Conservation (phyloP, 371 early-diverging fungal genomes). For the Lichtheimia hyalospora region DNA sequence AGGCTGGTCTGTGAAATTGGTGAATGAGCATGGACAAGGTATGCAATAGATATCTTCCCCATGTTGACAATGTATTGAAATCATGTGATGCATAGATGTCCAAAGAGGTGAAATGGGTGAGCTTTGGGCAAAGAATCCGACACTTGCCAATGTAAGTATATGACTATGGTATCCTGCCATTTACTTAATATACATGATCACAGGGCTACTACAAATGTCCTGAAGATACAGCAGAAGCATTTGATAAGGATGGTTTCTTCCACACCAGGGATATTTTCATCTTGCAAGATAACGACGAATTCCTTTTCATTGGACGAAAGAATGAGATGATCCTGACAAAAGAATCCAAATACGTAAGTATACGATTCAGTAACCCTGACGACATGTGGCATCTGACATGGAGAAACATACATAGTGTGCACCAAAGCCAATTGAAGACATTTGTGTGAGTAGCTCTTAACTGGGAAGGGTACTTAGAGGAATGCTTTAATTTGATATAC, state of each 20-base stretch:
- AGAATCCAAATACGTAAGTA: no score
- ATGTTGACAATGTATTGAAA: neutral
- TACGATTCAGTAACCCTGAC: no score
- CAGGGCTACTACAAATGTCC: neutral
- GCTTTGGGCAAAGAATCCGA: neutral
- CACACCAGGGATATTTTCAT: neutral
- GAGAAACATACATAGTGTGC: neutral
- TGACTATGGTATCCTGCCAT: no score
- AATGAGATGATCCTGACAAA: no score
- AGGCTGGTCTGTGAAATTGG: neutral
- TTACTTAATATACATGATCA: no score
- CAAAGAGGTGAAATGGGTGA: neutral
- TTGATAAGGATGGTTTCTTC: neutral
- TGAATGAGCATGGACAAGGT: neutral
- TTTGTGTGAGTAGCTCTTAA: neutral
- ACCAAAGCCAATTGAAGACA: neutral
- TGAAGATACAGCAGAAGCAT: neutral
- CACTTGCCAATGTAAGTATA: neutral
- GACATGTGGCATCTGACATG: no score
- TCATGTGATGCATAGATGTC: neutral
- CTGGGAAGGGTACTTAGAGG: no score
- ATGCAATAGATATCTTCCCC: neutral
- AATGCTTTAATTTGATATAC: no score
- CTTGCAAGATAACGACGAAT: neutral
- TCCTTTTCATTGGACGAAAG: neutral